Conservation (phyloP, 345 rosid species). For the Heritiera littoralis region DNA sequence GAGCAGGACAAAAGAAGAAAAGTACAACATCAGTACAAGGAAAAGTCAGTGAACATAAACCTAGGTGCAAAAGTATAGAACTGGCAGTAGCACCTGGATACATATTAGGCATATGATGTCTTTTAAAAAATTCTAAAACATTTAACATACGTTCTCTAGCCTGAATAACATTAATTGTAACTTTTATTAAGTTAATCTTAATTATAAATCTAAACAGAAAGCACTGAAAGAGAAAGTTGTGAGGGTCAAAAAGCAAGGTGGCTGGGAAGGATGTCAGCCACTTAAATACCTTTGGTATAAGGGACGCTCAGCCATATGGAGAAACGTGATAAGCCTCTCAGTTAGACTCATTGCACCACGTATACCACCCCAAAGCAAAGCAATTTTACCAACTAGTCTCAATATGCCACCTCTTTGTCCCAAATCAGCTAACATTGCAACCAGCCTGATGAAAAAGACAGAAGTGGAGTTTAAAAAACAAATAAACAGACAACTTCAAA, state of each 20-base stretch:
- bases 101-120: background rate
- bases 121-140: background rate
- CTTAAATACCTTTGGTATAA: conserved; percentile 67
- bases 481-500: background rate
- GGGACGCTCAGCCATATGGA: conserved; percentile 77
- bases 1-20: conserved; percentile 11
- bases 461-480: conserved; percentile 16
- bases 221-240: background rate
- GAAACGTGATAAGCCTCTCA: conserved; percentile 69
- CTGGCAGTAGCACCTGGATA: conserved; percentile 7
- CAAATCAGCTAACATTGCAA: conserved; percentile 74
- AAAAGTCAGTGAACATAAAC: background rate
- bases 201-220: background rate
- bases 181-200: conserved; percentile 4
- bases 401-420: conserved; percentile 94
- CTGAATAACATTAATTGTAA: background rate
- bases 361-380: conserved; percentile 98
- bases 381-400: conserved; percentile 83
- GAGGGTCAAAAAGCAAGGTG: background rate
- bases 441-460: conserved; percentile 55
- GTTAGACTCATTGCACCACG: conserved; percentile 97
- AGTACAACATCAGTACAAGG: conserved; percentile 18
- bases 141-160: background rate
- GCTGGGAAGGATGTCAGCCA: conserved; percentile 12
- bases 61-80: background rate